Evolutionary conservation across 148 eudicot species (phyloP).

Genomic region (Polygonum aviculare): DNA sequence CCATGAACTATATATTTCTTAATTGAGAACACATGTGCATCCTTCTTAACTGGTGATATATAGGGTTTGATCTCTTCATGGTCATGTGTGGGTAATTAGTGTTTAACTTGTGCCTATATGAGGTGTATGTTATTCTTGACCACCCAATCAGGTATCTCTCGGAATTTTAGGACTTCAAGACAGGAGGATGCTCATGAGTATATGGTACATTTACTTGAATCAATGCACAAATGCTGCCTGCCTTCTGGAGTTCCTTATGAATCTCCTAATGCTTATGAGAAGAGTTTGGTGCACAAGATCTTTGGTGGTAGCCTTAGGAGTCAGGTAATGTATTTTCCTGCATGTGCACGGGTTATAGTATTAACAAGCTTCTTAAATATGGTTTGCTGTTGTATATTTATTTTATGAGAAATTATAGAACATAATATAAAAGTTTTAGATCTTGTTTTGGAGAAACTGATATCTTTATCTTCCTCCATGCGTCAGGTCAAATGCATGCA

Average conservation of each 20-base stretch:
- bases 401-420: not conserved
- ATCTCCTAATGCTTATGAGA: conserved; percentile 88
- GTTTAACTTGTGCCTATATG: not conserved
- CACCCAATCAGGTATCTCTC: conserved; percentile 58
- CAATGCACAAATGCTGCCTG: conserved; percentile 93
- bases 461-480: conserved; percentile 1
- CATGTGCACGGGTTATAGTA: not conserved
- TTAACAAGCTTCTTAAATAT: not conserved
- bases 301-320: conserved; percentile 91
- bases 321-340: conserved; percentile 38
- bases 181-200: conserved; percentile 99
- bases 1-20: not conserved
- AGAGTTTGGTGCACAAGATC: conserved; percentile 85
- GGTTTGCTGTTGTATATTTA: not conserved
- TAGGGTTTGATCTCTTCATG: not conserved
- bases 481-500: conserved; percentile 83
- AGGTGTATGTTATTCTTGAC: conserved; percentile 40
- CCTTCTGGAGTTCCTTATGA: conserved; percentile 83
- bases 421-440: not conserved
- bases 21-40: not conserved
- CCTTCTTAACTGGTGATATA: not conserved
- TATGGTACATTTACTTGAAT: conserved; percentile 89
- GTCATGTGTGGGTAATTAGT: not conserved
- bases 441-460: not conserved
- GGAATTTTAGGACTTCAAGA: conserved; percentile 68